Conservation (phyloP, 2,329 filamentous ascomycete species). For the Dothidotthia symphoricarpi region DNA sequence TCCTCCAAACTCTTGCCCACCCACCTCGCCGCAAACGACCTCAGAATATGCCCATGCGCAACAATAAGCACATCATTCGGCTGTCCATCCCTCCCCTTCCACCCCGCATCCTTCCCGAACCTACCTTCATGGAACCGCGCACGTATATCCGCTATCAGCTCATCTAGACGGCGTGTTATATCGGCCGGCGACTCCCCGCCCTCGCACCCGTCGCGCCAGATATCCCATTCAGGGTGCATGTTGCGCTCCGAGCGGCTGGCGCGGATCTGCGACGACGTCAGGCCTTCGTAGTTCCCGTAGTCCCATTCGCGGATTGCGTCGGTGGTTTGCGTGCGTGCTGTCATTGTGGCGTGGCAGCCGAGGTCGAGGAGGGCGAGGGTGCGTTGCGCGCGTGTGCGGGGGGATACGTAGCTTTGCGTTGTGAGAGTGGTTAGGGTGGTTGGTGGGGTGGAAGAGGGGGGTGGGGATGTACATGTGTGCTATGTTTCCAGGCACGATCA, state of each 20-base stretch:
- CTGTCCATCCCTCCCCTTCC: constrained; percentile 41
- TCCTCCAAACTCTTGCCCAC: constrained; percentile 69
- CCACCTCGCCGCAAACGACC: constrained; percentile 88
- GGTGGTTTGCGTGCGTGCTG: constrained; percentile 45
- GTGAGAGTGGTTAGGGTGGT: not conserved
- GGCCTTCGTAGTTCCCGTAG: constrained; percentile 63
- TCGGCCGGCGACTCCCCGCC: constrained; percentile 77
- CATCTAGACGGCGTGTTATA: constrained; percentile 69
- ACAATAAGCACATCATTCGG: constrained; percentile 73
- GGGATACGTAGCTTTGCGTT: constrained; percentile 80
- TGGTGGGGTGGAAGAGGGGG: not conserved
- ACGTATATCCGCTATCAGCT: constrained; percentile 72
- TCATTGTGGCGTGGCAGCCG: constrained; percentile 56
- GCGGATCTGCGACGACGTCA: constrained; percentile 54
- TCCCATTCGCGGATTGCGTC: constrained; percentile 60
- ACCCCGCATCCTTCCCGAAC: constrained; percentile 59
- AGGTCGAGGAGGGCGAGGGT: constrained; percentile 88
- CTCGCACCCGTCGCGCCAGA: constrained; percentile 81
- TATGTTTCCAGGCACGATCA: constrained; percentile 80
- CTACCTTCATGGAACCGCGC: constrained; percentile 43
- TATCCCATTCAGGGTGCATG: constrained; percentile 68
- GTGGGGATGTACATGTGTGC: constrained; percentile 68
- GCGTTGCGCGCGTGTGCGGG: constrained; percentile 76
- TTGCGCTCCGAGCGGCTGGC: constrained; percentile 48
- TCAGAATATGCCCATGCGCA: constrained; percentile 84